phyloP scores from a whole-genome alignment of 78 protist species.

The Dictyostelium intermedium region DNA sequence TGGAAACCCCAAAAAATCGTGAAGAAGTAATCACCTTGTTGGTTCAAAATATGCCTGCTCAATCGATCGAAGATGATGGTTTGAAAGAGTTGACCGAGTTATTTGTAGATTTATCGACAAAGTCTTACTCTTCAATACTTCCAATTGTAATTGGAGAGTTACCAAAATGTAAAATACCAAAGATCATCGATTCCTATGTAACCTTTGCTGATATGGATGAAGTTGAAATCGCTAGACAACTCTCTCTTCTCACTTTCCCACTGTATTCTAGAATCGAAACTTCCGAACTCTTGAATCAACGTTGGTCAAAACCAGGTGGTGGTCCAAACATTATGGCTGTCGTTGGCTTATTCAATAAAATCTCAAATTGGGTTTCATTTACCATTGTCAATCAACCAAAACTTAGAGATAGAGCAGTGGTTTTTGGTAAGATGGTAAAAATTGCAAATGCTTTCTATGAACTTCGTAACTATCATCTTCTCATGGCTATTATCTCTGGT shows the following conservation, averaged over 20 bases:
- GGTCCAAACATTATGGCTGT: background rate
- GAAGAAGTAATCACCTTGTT: background rate
- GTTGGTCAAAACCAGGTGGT: background rate
- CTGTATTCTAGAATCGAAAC: constrained; percentile 12
- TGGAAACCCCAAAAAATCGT: constrained; percentile 6
- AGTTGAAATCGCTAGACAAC: constrained; percentile 16
- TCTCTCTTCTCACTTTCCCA: constrained; percentile 2
- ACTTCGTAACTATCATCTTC: background rate
- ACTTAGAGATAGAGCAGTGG: constrained; percentile 6
- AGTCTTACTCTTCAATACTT: background rate
- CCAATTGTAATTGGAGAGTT: background rate
- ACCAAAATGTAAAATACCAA: constrained; percentile 10
- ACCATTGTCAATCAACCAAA: background rate
- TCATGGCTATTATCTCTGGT: constrained; percentile 7
- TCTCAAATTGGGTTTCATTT: constrained; percentile 13
- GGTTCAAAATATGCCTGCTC: background rate
- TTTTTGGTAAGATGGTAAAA: constrained; percentile 1
- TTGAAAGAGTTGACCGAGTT: background rate
- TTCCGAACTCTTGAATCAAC: background rate
- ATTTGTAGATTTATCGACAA: background rate
- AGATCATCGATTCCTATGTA: background rate
- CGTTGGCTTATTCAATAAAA: background rate
- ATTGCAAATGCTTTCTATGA: constrained; percentile 18
- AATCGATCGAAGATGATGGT: constrained; percentile 35
- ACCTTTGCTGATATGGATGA: constrained; percentile 11